Evolutionary conservation across 2,329 filamentous ascomycete species (phyloP), one percentile per base, ranked within the genome.

Genomic region (Paecilomyces formosus): DNA sequence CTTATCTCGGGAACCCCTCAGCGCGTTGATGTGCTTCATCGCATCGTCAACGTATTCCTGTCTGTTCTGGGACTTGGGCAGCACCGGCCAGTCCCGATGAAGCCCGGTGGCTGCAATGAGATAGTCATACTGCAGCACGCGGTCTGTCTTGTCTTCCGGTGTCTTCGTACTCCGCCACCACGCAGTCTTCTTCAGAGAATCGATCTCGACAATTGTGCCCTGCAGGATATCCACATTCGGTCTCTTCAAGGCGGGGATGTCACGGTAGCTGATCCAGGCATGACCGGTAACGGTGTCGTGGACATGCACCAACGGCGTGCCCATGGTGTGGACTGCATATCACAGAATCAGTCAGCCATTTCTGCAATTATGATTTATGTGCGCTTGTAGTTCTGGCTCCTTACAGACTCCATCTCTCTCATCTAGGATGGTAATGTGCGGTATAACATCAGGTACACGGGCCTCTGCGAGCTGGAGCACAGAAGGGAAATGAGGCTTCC

Each of bases 331-430:
- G 72, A 57, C 55, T 61, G 33, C 39, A 22, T n/a, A 49, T 22
- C 33, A 12, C 15, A 3, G 28, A 35, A 61, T 21, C 18, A 50
- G 45, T 50, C 59, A 30, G 55, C 21, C 21, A 56, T 35, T 53
- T 1, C 24, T 51, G 26, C 2, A 39, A 49, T 53, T 5, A 22
- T 39, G 6, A 35, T 13, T 13, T 28, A 54, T 57, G 28, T 26
- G 49, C 60, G 51, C 63, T 24, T 13, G 54, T 7, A 2, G 15
- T 6, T 13, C 7, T 49, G 26, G 45, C 33, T 54, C 74, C 85
- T 66, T 78, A 92, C 88, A 92, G 71, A 85, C 92, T n/a, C 89
- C 89, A 77, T 92, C 89, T n/a, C 88, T 79, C 72, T 92, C 88
- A 66, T 92, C 88, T 24, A 90, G 85, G 22, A 92, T 81, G 22